These are phyloP conservation scores for Amaranthus cruentus DNA, from an alignment of 148 eudicot genomes.

Conservation along the genomic window DNA sequence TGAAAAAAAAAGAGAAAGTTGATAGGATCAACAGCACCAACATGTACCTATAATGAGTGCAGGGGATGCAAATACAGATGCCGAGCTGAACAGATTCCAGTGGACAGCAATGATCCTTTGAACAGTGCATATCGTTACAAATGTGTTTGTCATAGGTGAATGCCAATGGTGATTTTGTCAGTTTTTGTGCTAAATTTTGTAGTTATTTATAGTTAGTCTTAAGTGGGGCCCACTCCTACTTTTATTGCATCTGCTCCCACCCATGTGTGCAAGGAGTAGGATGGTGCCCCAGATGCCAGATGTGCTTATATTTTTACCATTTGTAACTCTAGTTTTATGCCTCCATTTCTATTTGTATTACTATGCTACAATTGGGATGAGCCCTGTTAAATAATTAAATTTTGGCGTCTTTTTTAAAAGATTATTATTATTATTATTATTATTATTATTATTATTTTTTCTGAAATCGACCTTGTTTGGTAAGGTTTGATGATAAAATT, in stretches of 20 bases:
- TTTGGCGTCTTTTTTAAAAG: too few species aligned
- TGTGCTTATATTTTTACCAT: not conserved
- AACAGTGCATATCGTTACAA: conserved; percentile 82
- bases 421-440: too few species aligned
- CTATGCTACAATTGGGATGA: too few species aligned
- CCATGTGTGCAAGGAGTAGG: conserved; percentile 20
- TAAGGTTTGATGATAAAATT: too few species aligned
- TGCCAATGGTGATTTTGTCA: too few species aligned
- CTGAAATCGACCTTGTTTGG: too few species aligned
- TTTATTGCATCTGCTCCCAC: conserved; percentile 15
- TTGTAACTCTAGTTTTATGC: not conserved
- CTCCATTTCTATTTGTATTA: too few species aligned
- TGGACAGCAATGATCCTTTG: conserved; percentile 88
- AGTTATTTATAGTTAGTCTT: not conserved
- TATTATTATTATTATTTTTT: too few species aligned
- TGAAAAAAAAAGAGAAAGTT: conserved; percentile 37
- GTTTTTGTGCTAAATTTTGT: not conserved
- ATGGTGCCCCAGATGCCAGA: conserved; percentile 20
- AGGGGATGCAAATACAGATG: conserved; percentile 81
- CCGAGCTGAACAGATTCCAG: conserved; percentile 91
- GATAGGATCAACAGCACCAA: conserved; percentile 87
- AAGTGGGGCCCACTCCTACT: conserved; percentile 21
- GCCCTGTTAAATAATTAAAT: too few species aligned
- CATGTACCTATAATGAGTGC: conserved; percentile 91
- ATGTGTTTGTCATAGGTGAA: conserved; percentile 78